These are phyloP conservation scores for Nyssa sinensis DNA, from an alignment of 148 eudicot genomes.

Conservation along the genomic window DNA sequence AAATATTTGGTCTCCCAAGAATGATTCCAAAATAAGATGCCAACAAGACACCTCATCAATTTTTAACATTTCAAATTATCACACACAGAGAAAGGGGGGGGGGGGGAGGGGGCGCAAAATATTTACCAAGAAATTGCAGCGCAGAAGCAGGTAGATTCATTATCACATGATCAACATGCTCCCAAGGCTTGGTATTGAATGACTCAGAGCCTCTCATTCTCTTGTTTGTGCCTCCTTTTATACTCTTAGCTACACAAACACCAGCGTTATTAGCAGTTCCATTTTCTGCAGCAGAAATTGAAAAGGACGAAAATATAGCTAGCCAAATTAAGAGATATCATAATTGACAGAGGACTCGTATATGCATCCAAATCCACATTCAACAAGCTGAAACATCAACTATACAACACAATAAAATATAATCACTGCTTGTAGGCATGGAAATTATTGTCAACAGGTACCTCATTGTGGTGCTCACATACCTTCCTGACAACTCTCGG, in stretches of 20 bases:
- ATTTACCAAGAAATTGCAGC: constrained; percentile 78
- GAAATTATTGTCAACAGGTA: not conserved
- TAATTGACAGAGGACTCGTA: not conserved
- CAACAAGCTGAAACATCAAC: not conserved
- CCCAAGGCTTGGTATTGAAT: constrained; percentile 66
- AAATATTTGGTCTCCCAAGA: not conserved
- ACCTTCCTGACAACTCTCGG: constrained; percentile 57
- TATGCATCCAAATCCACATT: not conserved
- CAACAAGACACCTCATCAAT: not conserved
- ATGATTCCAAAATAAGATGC: not conserved
- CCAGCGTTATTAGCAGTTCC: constrained; percentile 24
- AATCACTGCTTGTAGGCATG: not conserved
- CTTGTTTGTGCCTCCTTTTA: constrained; percentile 46
- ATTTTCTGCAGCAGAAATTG: constrained; percentile 27
- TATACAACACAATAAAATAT: not conserved
- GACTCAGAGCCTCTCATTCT: constrained; percentile 41
- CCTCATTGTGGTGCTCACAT: constrained; percentile 10
- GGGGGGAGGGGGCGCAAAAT: not conserved
- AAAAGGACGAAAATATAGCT: constrained; percentile 7
- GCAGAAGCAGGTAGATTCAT: constrained; percentile 97
- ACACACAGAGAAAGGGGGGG: not conserved
- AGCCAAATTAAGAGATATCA: not conserved
- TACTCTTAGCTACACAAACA: constrained; percentile 30
- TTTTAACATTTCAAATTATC: not conserved
- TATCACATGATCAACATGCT: constrained; percentile 82